A percentile compares a stretch with the other conserved stretches of the same genome.
phyloP scores from a whole-genome alignment of 129 eudicot species.

The Lonicera japonica region DNA sequence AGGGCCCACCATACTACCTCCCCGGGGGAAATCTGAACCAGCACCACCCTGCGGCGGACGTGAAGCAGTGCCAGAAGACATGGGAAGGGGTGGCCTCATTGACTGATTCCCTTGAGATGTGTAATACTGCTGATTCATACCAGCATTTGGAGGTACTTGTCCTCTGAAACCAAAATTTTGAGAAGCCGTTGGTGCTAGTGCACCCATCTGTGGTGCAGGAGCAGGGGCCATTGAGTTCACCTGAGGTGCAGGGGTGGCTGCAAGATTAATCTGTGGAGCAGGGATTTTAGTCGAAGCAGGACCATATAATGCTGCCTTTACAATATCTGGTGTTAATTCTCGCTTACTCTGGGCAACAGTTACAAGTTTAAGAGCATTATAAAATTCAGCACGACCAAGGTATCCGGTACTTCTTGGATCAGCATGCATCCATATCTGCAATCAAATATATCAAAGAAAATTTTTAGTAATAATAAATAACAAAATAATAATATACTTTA shows the following conservation, averaged over 20 bases:
- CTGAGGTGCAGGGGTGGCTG: conserved; percentile 56
- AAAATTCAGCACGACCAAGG: conserved; percentile 87
- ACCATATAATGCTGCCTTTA: conserved; percentile 81
- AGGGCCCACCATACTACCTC: conserved; percentile 32
- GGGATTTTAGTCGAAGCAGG: conserved; percentile 94
- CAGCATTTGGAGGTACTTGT: conserved; percentile 43
- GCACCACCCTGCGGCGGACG: conserved; percentile 44
- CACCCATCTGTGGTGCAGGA: conserved; percentile 42
- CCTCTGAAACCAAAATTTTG: conserved; percentile 71
- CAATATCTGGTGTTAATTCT: conserved; percentile 84
- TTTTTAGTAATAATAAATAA: not conserved
- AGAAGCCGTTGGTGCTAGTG: conserved; percentile 29
- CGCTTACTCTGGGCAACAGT: conserved; percentile 96
- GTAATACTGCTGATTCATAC: conserved; percentile 47
- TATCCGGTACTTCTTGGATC: conserved; percentile 77
- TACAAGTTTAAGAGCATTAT: conserved; percentile 86
- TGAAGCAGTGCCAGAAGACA: conserved; percentile 33
- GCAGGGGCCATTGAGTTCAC: conserved; percentile 42
- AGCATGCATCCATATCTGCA: conserved; percentile 96
- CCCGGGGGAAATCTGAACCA: conserved; percentile 30
- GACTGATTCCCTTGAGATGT: conserved; percentile 56
- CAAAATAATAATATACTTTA: not conserved
- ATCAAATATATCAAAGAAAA: conserved; percentile 8
- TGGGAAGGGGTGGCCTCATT: conserved; percentile 44
- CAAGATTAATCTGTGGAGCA: conserved; percentile 69